Conservation (phyloP, 805 yeast genomes). For the Diddensiella santjacobensis region DNA sequence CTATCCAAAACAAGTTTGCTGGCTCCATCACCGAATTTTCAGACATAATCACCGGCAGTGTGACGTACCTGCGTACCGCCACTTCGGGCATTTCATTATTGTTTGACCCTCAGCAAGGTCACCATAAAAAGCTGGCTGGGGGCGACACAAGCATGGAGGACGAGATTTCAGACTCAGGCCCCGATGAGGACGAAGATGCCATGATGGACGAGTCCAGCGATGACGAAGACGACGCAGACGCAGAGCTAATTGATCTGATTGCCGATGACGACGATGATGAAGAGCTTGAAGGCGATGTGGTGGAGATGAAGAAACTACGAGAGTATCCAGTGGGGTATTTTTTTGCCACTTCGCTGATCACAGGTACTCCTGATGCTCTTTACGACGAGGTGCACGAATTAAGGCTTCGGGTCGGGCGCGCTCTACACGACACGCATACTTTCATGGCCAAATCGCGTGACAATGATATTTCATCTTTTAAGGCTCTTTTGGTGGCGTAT, state of each 20-base stretch:
- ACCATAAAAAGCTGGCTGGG: conserved; percentile 4
- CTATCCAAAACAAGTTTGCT: conserved; percentile 29
- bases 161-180: conserved; percentile 22
- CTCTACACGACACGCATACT: conserved; percentile 54
- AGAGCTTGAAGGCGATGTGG: conserved; percentile 35
- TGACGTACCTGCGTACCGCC: conserved; percentile 55
- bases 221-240: conserved; percentile 31
- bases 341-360: conserved; percentile 48
- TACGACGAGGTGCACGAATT: conserved; percentile 56
- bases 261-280: conserved; percentile 19
- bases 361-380: conserved; percentile 33
- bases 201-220: conserved; percentile 27
- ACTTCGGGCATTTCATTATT: conserved; percentile 68
- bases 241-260: conserved; percentile 22
- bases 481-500: conserved; percentile 57
- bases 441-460: conserved; percentile 48
- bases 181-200: conserved; percentile 25
- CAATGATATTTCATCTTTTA: conserved; percentile 62
- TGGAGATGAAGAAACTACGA: conserved; percentile 47
- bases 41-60: conserved; percentile 53
- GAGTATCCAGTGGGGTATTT: conserved; percentile 61
- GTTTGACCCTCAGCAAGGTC: conserved; percentile 57
- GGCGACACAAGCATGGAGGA: conserved; percentile 26
- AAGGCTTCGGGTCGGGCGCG: conserved; percentile 56
- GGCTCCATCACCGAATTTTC: conserved; percentile 34